Evolutionary conservation across 345 rosid genomes (phyloP).

Genomic region (Acer saccharum): DNA sequence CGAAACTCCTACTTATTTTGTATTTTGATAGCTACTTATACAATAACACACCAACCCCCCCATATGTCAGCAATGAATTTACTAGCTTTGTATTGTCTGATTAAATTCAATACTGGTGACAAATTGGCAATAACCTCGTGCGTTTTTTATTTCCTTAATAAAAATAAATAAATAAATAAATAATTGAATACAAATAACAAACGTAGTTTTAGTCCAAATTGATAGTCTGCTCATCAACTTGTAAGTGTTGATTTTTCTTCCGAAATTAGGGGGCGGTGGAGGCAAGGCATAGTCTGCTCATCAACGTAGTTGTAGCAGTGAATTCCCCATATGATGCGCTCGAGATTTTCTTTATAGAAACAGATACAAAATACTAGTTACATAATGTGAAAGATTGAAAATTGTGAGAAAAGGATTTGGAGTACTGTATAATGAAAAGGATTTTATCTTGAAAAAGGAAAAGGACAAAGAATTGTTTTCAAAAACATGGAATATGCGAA

Average conservation of each 20-base stretch:
- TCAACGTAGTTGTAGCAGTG: too few species aligned
- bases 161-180: too few species aligned
- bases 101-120: neutral
- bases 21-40: neutral
- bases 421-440: neutral
- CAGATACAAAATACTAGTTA: too few species aligned
- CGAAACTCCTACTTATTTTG: neutral
- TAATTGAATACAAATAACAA: neutral
- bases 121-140: neutral
- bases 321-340: too few species aligned
- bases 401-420: neutral
- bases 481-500: neutral
- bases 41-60: neutral
- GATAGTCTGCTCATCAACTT: constrained; percentile 35
- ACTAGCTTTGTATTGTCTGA: too few species aligned
- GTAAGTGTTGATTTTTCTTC: constrained; percentile 21
- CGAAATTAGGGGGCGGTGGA: neutral
- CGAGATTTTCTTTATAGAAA: too few species aligned
- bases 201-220: constrained; percentile 32
- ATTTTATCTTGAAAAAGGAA: neutral
- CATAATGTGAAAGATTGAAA: too few species aligned
- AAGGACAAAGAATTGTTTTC: neutral
- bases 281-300: too few species aligned
- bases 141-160: neutral
- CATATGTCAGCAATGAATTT: neutral